A percentile compares a stretch with the other conserved stretches of the same genome.
phyloP scores from a whole-genome alignment of 352 stramenopile species.

The Phytophthora boehmeriae region DNA sequence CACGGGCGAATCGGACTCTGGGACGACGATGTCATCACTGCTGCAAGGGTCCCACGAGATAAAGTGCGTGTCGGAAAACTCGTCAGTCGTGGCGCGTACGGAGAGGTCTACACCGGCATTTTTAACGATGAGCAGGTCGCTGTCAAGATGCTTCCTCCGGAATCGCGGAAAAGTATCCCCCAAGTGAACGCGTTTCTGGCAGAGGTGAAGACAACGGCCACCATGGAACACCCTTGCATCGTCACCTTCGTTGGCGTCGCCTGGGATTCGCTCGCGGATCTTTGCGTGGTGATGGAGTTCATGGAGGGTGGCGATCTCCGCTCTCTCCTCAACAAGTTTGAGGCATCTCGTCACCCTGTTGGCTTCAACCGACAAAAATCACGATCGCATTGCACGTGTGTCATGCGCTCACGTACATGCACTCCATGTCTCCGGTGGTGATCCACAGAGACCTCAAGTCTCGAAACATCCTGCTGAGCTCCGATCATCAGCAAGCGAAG shows the following conservation, averaged over 20 bases:
- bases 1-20: not conserved
- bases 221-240: not conserved
- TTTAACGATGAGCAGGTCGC: not conserved
- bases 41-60: not conserved
- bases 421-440: not conserved
- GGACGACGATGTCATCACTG: constrained; percentile 6
- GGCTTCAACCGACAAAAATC: not conserved
- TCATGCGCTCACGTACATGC: constrained; percentile 1
- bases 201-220: not conserved
- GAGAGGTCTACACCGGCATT: not conserved
- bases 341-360: not conserved
- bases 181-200: constrained; percentile 1
- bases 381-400: constrained; percentile 2
- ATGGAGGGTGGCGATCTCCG: constrained; percentile 1
- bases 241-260: not conserved
- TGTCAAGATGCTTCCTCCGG: not conserved
- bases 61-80: not conserved
- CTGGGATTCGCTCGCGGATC: not conserved
- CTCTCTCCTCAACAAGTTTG: not conserved
- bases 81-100: not conserved
- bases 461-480: not conserved
- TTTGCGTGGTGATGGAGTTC: constrained; percentile 2
- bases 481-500: not conserved
- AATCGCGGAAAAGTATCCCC: not conserved
- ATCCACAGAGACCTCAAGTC: constrained; percentile 3